phyloP scores from a whole-genome alignment of 2,329 filamentous ascomycete species.

The Cryphonectria japonica region DNA sequence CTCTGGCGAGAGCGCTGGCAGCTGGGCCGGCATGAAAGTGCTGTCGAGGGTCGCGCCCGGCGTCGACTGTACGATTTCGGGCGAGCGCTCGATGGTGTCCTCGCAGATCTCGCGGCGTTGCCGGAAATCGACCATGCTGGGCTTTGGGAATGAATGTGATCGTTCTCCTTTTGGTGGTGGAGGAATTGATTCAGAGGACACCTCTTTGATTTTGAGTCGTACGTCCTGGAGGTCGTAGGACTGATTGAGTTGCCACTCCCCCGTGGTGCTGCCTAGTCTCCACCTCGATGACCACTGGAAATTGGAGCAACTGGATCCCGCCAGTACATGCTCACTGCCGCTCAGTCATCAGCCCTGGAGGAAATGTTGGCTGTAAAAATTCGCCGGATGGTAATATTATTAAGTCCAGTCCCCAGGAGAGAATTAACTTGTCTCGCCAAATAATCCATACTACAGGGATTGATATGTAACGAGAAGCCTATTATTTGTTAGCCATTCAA shows the following conservation, averaged over 20 bases:
- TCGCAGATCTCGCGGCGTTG: neutral
- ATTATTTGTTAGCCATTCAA: neutral
- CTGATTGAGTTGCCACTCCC: neutral
- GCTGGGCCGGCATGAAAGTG: constrained; percentile 12
- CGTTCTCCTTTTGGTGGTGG: neutral
- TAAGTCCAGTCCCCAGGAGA: neutral
- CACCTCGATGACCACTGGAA: neutral
- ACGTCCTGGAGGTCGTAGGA: neutral
- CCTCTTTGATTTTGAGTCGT: neutral
- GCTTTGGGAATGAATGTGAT: neutral
- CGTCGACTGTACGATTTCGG: neutral
- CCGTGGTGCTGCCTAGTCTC: neutral
- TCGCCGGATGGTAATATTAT: neutral
- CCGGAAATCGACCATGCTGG: neutral
- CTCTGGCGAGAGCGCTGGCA: neutral
- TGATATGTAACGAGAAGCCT: neutral
- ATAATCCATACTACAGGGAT: neutral
- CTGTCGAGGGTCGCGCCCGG: constrained; percentile 14
- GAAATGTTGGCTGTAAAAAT: neutral
- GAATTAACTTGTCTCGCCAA: neutral
- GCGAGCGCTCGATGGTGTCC: constrained; percentile 9
- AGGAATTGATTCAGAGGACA: neutral
- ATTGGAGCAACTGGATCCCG: neutral
- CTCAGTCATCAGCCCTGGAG: neutral
- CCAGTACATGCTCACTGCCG: neutral